Base-by-base conservation (phyloP, 768 basidiomycete species). In the Nidularia pulvinata region DNA sequence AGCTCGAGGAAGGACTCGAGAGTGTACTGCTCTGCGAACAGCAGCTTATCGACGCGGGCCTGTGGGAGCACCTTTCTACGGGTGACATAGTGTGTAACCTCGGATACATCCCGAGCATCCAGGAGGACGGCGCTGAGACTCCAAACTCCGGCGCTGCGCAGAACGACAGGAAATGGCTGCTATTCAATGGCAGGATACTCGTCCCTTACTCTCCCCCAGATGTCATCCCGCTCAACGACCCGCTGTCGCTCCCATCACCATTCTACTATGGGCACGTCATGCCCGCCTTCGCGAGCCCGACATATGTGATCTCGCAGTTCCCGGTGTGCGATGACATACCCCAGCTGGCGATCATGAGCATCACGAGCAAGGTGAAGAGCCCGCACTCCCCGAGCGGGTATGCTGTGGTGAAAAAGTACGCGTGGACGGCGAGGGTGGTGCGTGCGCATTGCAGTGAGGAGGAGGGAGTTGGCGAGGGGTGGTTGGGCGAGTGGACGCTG, bases 71-170 rank as follows among this genome's bases (percentile, higher is more conserved):
- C 61, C 75, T 93, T n/a, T 89, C 86, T 1, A 78, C 78, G 0
- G 91, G 91, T 0, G 91, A 93, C 59, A 68, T 92, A 36, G 77
- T 93, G 19, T 91, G 86, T 63, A 93, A 93, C 66, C 76, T 93
- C 46, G 91, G 91, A 5, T 91, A 84, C 60, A 75, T 93, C 13
- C 88, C 88, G 1, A 70, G 78, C 0, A 62, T 14, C 25, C 14
- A n/a, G 11, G 14, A 14, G 10, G 13, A 14, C 13, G 45, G 45
- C 13, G 11, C 39, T 16, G 45, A 46, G 11, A 14, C 45, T 46
- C 45, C 45, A 10, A n/a, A 11, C 10, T 25, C 45, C 30, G 33
- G n/a, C 9, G 22, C 13, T 22, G 25, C 22, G 55, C 61, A 46
- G 44, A 54, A 49, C 50, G 51, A 47, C 50, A 59, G 67, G 36